Percentiles rank a stretch among this genome's conserved stretches.
These are phyloP conservation scores for Lupinus albus DNA, from an alignment of 306 rosid species.

Conservation along the genomic window DNA sequence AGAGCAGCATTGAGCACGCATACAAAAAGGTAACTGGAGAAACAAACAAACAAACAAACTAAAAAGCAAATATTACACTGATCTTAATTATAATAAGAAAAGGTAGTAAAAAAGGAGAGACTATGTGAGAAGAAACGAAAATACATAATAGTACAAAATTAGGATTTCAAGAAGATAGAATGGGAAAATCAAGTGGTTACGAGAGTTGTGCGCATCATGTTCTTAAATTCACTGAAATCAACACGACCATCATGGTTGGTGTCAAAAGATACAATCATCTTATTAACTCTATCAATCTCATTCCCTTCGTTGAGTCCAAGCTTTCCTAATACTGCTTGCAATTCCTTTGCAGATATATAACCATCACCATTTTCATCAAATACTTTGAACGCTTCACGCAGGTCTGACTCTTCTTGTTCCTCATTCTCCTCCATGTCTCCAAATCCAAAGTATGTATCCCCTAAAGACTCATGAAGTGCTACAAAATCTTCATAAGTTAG, in stretches of 20 bases:
- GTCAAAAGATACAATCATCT: conserved; percentile 77
- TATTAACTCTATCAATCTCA: conserved; percentile 61
- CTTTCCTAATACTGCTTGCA: conserved; percentile 71
- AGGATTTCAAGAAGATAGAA: too few species aligned
- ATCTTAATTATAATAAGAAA: too few species aligned
- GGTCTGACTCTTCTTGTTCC: conserved; percentile 59
- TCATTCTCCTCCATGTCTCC: conserved; percentile 1
- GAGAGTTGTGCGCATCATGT: conserved; percentile 73
- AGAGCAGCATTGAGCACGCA: too few species aligned
- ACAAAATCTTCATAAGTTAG: conserved; percentile 64
- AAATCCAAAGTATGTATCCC: conserved; percentile 66
- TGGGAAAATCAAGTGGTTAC: conserved; percentile 5
- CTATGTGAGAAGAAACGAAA: too few species aligned
- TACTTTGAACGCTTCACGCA: conserved; percentile 86
- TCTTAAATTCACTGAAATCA: conserved; percentile 78
- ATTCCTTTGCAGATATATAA: conserved; percentile 72
- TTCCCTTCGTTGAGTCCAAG: conserved; percentile 70
- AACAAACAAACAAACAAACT: too few species aligned
- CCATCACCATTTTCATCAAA: conserved; percentile 89
- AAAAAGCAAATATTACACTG: too few species aligned
- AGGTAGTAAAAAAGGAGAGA: too few species aligned
- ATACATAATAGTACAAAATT: too few species aligned
- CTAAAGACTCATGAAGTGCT: conserved; percentile 58
- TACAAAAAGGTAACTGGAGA: too few species aligned
- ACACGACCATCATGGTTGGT: conserved; percentile 77